Conservation (phyloP, 1,284 basidiomycete species). For the Cryptococcus sp. region DNA sequence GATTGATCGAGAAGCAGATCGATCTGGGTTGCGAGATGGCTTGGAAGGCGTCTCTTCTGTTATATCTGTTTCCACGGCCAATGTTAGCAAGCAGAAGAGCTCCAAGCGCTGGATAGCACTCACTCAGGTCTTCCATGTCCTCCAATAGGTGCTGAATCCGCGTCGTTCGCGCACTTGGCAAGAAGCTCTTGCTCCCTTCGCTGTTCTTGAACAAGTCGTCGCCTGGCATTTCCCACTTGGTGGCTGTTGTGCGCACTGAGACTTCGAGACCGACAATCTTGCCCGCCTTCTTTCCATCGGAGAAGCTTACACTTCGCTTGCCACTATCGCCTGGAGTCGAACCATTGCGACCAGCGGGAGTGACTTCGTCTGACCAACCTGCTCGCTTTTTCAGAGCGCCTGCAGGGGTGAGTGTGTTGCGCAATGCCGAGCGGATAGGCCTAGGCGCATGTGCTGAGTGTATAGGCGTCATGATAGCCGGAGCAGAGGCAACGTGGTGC, state of each 20-base stretch:
- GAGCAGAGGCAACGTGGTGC: constrained; percentile 33
- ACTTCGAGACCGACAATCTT: constrained; percentile 68
- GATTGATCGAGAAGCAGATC: constrained; percentile 11
- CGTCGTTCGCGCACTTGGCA: constrained; percentile 70
- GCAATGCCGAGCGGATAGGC: constrained; percentile 45
- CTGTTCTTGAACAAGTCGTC: constrained; percentile 41
- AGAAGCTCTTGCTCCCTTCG: constrained; percentile 43
- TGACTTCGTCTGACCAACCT: constrained; percentile 43
- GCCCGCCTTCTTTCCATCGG: constrained; percentile 81
- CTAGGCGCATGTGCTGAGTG: constrained; percentile 21
- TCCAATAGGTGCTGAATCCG: constrained; percentile 76
- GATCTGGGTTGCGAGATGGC: constrained; percentile 40
- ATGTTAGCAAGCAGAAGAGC: neutral
- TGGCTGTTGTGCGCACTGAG: constrained; percentile 11
- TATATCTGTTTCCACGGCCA: constrained; percentile 26
- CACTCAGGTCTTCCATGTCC: constrained; percentile 66
- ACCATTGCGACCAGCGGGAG: constrained; percentile 17
- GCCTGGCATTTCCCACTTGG: constrained; percentile 15
- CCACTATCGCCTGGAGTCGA: constrained; percentile 24
- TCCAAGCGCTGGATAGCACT: constrained; percentile 33
- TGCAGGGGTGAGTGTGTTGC: constrained; percentile 44
- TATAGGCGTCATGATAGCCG: constrained; percentile 37
- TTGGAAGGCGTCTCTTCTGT: constrained; percentile 66
- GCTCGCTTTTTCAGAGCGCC: constrained; percentile 51
- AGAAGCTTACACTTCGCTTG: constrained; percentile 87